phyloP scores from a whole-genome alignment of 331 rosid species.

The Quercus phellos region DNA sequence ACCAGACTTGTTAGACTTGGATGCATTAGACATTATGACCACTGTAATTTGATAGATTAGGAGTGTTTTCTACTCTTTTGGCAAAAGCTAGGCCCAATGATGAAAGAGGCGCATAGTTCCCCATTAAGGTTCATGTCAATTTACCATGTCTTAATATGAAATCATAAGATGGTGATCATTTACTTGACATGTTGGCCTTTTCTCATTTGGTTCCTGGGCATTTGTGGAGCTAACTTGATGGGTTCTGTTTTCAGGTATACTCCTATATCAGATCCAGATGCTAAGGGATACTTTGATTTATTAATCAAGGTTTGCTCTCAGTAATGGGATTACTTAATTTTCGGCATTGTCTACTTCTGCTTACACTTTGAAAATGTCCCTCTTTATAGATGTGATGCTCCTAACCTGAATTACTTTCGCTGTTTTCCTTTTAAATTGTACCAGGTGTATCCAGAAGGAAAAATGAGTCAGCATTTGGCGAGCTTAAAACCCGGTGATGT shows the following conservation, averaged over 20 bases:
- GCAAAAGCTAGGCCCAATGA: background rate
- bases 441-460: slow-evolving; percentile 92
- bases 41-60: background rate
- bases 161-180: background rate
- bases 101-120: background rate
- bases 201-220: slow-evolving; percentile 10
- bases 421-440: slow-evolving; percentile 20
- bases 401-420: background rate
- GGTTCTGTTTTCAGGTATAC: slow-evolving; percentile 64
- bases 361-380: slow-evolving; percentile 9
- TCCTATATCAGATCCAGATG: slow-evolving; percentile 87
- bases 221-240: slow-evolving; percentile 1
- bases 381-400: background rate
- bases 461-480: slow-evolving; percentile 97
- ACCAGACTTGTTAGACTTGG: background rate
- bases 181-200: background rate
- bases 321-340: slow-evolving; percentile 5
- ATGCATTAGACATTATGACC: background rate
- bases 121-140: background rate
- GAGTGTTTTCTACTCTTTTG: background rate
- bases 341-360: background rate
- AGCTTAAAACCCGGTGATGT: slow-evolving; percentile 93
- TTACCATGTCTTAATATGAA: background rate
- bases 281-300: slow-evolving; percentile 90
- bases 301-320: slow-evolving; percentile 67